Evolutionary conservation across 2,329 filamentous ascomycete genomes (phyloP), one percentile per base, ranked within the genome.

Genomic region (Fusarium equiseti): DNA sequence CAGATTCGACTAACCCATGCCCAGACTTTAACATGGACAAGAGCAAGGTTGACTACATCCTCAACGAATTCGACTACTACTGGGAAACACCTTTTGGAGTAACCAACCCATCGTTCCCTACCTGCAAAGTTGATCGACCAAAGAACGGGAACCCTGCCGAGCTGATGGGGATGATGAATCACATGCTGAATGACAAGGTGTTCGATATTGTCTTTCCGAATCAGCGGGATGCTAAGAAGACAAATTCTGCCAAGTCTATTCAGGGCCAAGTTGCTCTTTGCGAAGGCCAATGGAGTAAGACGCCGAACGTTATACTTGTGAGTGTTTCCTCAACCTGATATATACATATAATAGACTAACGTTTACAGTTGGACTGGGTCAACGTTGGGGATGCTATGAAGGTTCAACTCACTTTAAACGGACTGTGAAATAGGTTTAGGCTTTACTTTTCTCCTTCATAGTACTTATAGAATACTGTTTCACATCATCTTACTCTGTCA

Each of bases 51-150:
- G 82, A 87, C 27, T 92, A 90, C 75, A 88, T 92, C 57, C 82
- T 91, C 59, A 83, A 87, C 76, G 86, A 92, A 76, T 92, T 90
- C 75, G 80, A 81, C 26, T 89, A 89, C 79, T 86, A 91, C 71
- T 94, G 91, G 82, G 92, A 95, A 78, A 95, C 91, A 46, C 84
- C 87, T 1, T 95, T 87, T 79, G 89, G 92, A 69, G 88, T 90
- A 66, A 87, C 85, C 2, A 81, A 87, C 52, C 79, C 85, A 1
- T 82, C 81, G 18, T 90, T 92, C 75, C 89, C 89, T 75, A 87
- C 86, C 44, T 95, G 92, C 80, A 81, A 82, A 13, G 84, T 92
- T 5, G 85, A 92, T 75, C 86, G 92, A 10, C 92, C 92, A 0
- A 53, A 77, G 1, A 78, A 77, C 1, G 65, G 70, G 16, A 50